Conservation (phyloP, 75 land plant genomes). For the Sequoiadendron giganteum region DNA sequence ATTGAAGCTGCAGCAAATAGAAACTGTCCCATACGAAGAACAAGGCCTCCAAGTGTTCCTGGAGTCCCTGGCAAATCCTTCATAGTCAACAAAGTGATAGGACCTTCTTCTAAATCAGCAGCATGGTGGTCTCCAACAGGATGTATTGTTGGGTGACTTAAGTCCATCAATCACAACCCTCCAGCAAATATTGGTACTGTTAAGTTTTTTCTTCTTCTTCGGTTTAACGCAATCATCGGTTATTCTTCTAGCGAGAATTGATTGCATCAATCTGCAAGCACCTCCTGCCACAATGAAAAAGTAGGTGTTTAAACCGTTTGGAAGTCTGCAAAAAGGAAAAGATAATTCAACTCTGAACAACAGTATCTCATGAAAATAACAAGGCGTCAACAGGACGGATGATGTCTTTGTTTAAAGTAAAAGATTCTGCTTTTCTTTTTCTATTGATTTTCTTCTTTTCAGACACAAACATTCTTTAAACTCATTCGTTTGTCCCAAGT, state of each 20-base stretch:
- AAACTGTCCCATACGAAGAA: constrained; percentile 55
- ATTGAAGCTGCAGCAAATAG: constrained; percentile 65
- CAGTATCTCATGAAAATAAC: not conserved
- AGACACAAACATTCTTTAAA: not conserved
- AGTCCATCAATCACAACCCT: not conserved
- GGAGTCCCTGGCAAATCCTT: constrained; percentile 73
- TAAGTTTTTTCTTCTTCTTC: too few relatives aligned
- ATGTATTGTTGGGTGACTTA: not conserved
- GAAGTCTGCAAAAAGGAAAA: not conserved
- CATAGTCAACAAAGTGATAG: constrained; percentile 20
- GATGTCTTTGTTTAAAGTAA: not conserved
- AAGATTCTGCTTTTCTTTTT: not conserved
- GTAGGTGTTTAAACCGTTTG: not conserved
- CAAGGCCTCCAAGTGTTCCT: constrained; percentile 61
- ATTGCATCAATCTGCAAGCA: not conserved
- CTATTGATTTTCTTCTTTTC: not conserved
- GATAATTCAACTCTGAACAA: not conserved
- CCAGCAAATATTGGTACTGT: not conserved
- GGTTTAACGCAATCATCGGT: too few relatives aligned
- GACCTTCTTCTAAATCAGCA: constrained; percentile 5
- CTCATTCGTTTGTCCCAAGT: not conserved
- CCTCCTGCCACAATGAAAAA: not conserved
- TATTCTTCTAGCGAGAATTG: not conserved
- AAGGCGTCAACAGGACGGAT: not conserved
- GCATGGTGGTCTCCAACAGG: constrained; percentile 7